phyloP scores from a whole-genome alignment of 2,329 filamentous ascomycete species.

The Bipolaris victoriae region DNA sequence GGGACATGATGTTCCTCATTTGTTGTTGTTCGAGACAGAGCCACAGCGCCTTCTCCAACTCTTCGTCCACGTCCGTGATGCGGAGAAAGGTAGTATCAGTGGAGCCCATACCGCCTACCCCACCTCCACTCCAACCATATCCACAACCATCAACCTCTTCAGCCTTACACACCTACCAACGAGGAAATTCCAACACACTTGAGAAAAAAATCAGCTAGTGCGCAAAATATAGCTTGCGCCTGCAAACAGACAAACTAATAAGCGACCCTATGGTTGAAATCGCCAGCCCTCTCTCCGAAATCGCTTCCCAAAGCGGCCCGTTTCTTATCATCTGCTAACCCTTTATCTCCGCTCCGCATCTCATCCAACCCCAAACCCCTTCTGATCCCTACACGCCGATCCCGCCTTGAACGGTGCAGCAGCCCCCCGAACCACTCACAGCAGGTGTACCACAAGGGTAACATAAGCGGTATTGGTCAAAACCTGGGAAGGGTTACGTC shows the following conservation, averaged over 20 bases:
- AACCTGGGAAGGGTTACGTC: conserved; percentile 25
- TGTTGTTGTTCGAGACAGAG: conserved; percentile 9
- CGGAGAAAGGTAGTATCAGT: background rate
- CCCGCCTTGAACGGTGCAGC: conserved; percentile 13
- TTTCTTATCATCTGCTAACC: conserved; percentile 20
- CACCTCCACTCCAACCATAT: background rate
- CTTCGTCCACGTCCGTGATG: background rate
- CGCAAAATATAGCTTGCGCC: background rate
- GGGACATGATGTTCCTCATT: background rate
- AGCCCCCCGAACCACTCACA: conserved; percentile 18
- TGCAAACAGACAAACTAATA: background rate
- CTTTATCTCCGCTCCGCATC: background rate
- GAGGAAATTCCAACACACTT: background rate
- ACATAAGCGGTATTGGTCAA: conserved; percentile 14
- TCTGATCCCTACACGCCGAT: conserved; percentile 14
- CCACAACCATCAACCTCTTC: background rate
- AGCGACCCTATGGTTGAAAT: background rate
- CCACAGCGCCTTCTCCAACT: background rate
- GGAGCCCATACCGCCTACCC: background rate
- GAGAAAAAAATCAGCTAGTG: background rate
- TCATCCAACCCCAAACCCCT: conserved; percentile 2
- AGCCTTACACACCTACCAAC: background rate
- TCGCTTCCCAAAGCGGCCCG: conserved; percentile 7
- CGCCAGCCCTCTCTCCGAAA: conserved; percentile 2
- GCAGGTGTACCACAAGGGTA: background rate